These are phyloP conservation scores for Cadophora gregata DNA, from an alignment of 2,329 filamentous ascomycete genomes.

Conservation along the genomic window DNA sequence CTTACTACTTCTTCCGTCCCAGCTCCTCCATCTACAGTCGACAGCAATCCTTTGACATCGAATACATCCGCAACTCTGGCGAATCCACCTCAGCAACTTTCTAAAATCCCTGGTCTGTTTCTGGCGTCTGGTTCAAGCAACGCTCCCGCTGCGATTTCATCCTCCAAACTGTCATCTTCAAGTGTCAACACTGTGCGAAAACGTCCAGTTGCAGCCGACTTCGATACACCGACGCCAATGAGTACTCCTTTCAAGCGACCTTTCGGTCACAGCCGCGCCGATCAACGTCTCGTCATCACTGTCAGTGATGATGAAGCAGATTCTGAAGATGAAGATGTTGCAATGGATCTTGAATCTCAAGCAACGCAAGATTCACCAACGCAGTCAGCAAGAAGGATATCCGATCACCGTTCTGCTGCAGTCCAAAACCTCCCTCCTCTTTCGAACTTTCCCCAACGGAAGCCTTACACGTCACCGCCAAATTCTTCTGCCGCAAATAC, in stretches of 20 bases:
- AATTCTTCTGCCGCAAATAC: slow-evolving; percentile 34
- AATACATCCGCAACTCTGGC: neutral
- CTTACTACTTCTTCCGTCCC: neutral
- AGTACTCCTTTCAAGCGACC: slow-evolving; percentile 55
- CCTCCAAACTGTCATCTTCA: slow-evolving; percentile 13
- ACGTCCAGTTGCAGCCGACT: slow-evolving; percentile 72
- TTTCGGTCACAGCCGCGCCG: slow-evolving; percentile 63
- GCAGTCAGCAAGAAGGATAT: slow-evolving; percentile 32
- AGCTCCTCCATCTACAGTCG: slow-evolving; percentile 1
- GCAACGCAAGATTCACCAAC: slow-evolving; percentile 51
- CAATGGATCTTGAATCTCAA: slow-evolving; percentile 67
- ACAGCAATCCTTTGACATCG: slow-evolving; percentile 11
- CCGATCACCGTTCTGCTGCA: slow-evolving; percentile 30
- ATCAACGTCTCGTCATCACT: slow-evolving; percentile 77
- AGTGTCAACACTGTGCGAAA: slow-evolving; percentile 49
- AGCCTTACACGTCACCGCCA: slow-evolving; percentile 39
- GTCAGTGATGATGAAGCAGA: slow-evolving; percentile 77
- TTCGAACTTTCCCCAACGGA: slow-evolving; percentile 46
- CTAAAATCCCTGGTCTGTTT: slow-evolving; percentile 42
- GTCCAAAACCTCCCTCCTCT: slow-evolving; percentile 55
- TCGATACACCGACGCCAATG: slow-evolving; percentile 60
- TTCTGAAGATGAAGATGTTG: slow-evolving; percentile 65
- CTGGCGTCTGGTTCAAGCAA: slow-evolving; percentile 35
- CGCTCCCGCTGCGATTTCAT: slow-evolving; percentile 17
- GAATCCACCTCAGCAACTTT: slow-evolving; percentile 14